Base-by-base conservation (phyloP, 139 green algal species). In the Closterium sp. region DNA sequence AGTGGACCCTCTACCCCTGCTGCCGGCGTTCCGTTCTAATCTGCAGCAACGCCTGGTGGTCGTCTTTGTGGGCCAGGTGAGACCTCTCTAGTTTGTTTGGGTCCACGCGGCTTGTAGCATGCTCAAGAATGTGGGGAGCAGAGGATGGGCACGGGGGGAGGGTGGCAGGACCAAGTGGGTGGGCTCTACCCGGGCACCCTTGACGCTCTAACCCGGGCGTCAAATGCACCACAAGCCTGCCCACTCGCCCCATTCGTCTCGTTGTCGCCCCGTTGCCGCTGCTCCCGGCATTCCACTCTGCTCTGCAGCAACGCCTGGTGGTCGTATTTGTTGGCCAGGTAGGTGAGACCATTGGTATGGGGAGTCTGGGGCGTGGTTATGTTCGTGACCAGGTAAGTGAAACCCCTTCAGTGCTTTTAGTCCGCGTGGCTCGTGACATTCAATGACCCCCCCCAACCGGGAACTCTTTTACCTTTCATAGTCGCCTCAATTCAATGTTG, bases 101-200 rank as follows among this genome's bases (percentile, higher is more conserved):
- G 34, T 42, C 34, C 34, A 42, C 34, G 34, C 34, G 34, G 34
- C 79, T 28, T 31, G 79, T n/a, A 87, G n/a, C 79, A 28, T 87
- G 79, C n/a, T 87, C 27, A n/a, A 87, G 79, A 87, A 87, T 6
- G 79, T 87, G 79, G 79, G 89, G 94, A 95, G 86, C 92, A 95
- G 62, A 42, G 87, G 42, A 95, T 95, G 91, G 91, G 91, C 50
- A 93, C 94, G 6, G 94, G 94, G n/a, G 94, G 94, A 79, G 94
- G 94, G 13, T 95, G 94, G 94, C 94, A 95, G 73, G 94, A 95
- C 91, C 94, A 95, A 88, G 92, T 94, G 29, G 92, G 92, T 3
- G 92, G 32, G 9, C 91, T 93, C 1, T 94, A 88, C 42, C 92
- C 90, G n/a, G n/a, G n/a, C n/a, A n/a, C n/a, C n/a, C n/a, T n/a